Percentiles rank a stretch among this genome's conserved stretches.
These are phyloP conservation scores for Dactylellina leptospora DNA, from an alignment of 2,329 filamentous ascomycete species.

Conservation along the genomic window DNA sequence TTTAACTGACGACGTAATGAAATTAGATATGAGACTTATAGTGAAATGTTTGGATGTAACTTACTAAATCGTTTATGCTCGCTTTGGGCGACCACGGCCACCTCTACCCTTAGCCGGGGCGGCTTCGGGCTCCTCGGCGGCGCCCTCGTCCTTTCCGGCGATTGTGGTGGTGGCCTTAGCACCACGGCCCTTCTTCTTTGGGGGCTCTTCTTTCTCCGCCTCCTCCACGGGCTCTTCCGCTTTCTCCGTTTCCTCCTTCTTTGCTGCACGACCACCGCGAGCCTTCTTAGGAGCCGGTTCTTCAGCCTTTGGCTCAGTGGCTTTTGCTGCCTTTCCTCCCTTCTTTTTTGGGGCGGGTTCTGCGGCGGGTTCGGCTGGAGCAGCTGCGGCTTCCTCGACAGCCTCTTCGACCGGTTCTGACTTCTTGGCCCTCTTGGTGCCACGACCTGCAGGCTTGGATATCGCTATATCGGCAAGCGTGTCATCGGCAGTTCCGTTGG, in stretches of 20 bases:
- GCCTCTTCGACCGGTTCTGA: constrained; percentile 1
- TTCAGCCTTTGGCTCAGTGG: not conserved
- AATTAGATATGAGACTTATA: not conserved
- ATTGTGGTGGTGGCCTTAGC: constrained; percentile 39
- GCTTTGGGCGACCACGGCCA: constrained; percentile 34
- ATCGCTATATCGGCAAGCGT: constrained; percentile 48
- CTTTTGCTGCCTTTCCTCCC: constrained; percentile 6
- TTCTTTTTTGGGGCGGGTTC: constrained; percentile 20
- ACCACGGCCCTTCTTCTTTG: constrained; percentile 28
- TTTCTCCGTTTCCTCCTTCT: constrained; percentile 25
- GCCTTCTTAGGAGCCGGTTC: not conserved
- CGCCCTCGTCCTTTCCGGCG: constrained; percentile 22
- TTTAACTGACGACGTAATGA: too few species aligned
- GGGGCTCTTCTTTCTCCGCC: constrained; percentile 19
- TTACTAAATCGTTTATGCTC: constrained; percentile 21
- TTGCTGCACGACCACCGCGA: not conserved
- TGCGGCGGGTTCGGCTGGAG: constrained; percentile 13
- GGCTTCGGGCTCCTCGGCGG: constrained; percentile 18
- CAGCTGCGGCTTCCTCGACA: constrained; percentile 5
- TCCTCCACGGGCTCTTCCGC: constrained; percentile 6
- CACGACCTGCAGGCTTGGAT: constrained; percentile 32
- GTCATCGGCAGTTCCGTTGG: constrained; percentile 33
- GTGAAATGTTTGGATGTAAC: not conserved
- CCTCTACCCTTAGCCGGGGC: constrained; percentile 27
- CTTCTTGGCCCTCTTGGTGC: constrained; percentile 28